Evolutionary conservation across 177 flowering plant species (phyloP).

Genomic region (Vitis hybrid): DNA sequence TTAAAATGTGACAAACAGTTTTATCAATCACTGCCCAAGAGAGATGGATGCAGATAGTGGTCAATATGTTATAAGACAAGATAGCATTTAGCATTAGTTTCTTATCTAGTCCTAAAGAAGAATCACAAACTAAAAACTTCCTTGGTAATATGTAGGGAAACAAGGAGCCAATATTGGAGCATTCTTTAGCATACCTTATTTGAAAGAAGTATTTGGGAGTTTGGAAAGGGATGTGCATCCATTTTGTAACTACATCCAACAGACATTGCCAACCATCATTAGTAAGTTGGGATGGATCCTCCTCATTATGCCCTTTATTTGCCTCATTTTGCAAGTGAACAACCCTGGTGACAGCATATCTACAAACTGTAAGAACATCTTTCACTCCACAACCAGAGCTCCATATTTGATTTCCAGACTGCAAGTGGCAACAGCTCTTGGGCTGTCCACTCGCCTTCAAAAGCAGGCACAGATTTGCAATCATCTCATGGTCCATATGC

Average conservation of each 20-base stretch:
- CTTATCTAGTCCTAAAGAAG: no score
- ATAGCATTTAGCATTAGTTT: no score
- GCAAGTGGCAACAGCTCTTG: conserved; percentile 29
- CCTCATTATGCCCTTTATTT: conserved; percentile 20
- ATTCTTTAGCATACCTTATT: conserved; percentile 49
- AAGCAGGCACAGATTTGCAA: conserved; percentile 41
- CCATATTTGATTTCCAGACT: conserved; percentile 28
- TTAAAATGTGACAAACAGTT: no score
- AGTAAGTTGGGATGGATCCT: conserved; percentile 11
- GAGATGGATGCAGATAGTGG: no score
- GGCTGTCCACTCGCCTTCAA: conserved; percentile 26
- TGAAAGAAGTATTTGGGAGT: conserved; percentile 60
- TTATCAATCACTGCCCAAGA: no score
- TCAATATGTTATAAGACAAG: no score
- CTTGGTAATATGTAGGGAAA: no score
- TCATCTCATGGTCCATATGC: conserved; percentile 43
- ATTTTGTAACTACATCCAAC: conserved; percentile 31
- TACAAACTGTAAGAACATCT: conserved; percentile 38
- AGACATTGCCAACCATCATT: conserved; percentile 38
- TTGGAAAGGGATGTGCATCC: conserved; percentile 56
- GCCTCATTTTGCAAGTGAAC: conserved; percentile 34
- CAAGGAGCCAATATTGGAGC: neutral
- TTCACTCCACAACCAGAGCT: conserved; percentile 31
- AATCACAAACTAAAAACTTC: no score
- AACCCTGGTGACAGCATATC: conserved; percentile 42